Evolutionary conservation across 2,329 filamentous ascomycete genomes (phyloP), one percentile per base, ranked within the genome.

Genomic region (Clarireedia sp.): DNA sequence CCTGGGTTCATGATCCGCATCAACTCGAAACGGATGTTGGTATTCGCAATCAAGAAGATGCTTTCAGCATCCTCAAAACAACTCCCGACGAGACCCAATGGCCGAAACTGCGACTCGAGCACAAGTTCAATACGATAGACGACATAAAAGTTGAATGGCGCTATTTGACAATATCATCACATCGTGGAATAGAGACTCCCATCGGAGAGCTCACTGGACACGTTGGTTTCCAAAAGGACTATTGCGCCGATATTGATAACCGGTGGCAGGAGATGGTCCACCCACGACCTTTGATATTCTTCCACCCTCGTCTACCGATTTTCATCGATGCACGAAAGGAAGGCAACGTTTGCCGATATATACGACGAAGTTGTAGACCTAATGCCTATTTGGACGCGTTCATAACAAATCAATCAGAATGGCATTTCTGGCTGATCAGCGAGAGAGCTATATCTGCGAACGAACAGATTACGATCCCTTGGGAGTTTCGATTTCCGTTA

Each of bases 401-500:
- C 81, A 96, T 69, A 48, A 89, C 89, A 1, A 85, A 83, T 47
- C 79, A 80, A 3, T 85, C 83, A 1, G 86, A 92, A 61, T 95
- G 92, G 67, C 89, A 94, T 67, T 96, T 97, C 70, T 96, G 92
- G 81, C 85, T 96, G 60, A 83, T 96, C 57, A 90, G 90, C 64
- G 89, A 89, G 63, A 81, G 87, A 52, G 78, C 85, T 38, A 90
- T 97, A 55, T 71, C 78, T 16, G 75, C 82, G 1, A 75, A 78
- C 41, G 82, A 84, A 64, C 81, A 83, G 64, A 82, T 80, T 64
- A 89, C 76, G 24, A 80, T 78, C 63, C 80, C 74, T 52, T 89
- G 77, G 89, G 89, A 83, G 66, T 92, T 78, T 72, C 81, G 71
- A 61, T 79, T 78, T 62, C 80, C 75, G 52, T 37, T 51, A 77